Base-by-base conservation (phyloP, 2,329 filamentous ascomycete species). In the Bipolaris cookei region DNA sequence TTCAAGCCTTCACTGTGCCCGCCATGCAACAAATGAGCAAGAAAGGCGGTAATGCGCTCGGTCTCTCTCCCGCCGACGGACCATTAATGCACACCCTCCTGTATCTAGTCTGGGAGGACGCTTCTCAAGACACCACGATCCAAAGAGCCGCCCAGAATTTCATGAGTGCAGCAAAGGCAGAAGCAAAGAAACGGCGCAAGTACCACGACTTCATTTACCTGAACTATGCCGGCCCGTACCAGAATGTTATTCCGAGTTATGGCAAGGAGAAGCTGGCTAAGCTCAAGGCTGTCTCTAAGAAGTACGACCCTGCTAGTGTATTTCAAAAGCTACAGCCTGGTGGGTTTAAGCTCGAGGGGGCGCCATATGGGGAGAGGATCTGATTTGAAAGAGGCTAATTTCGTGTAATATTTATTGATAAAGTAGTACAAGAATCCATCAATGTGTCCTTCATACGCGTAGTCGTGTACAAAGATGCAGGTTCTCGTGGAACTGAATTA, bases 141-240 rank as follows among this genome's bases (percentile, higher is more conserved):
- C 8, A 44, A 66, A 23, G 50, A 54, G 34, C 61, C 59, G 21
- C 61, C 58, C 43, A 58, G 47, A 30, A 67, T 61, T 11, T 68
- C 32, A 56, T 68, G 20, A 54, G 54, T 20, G 54, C 47, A 14
- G 59, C 63, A 16, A 63, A 63, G 25, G 62, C 51, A 18, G 58
- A 69, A 54, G 68, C 63, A 28, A 56, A 63, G 49, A 50, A 28
- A 35, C 58, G 42, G 13, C 54, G 42, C n/a, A 18, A 61, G 43
- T 44, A 64, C 28, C 59, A 64, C 20, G 56, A 57, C 38, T 58
- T 54, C 42, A 59, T 65, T 20, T 82, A 80, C 64, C 76, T 80
- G 71, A 82, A 82, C 64, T 81, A 82, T 56, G 80, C 79, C 1
- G 73, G 72, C 42, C 68, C 73, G 54, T 77, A 72, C 58, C 79